Conservation (phyloP, 2,329 filamentous ascomycete genomes). For the Coniochaeta sp. region DNA sequence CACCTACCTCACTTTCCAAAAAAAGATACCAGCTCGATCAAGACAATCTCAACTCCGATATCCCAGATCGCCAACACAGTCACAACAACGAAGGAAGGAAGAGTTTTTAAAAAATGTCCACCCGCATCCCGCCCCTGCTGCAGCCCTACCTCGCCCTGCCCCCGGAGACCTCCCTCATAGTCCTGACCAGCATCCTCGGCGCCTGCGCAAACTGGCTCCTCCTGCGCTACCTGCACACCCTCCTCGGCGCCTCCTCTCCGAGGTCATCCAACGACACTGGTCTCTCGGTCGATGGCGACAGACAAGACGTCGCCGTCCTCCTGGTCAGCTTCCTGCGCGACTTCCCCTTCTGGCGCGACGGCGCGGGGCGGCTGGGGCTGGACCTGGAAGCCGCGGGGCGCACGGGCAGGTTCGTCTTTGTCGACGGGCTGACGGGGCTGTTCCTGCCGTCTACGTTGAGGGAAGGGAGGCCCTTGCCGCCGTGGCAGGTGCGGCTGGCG, state of each 20-base stretch:
- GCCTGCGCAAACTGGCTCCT: conserved; percentile 61
- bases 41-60: neutral
- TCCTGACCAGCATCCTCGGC: conserved; percentile 62
- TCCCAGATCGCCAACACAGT: neutral
- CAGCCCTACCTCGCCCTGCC: conserved; percentile 56
- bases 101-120: conserved; percentile 33
- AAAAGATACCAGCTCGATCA: too few species aligned
- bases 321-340: conserved; percentile 80
- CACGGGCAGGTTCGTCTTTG: conserved; percentile 58
- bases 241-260: conserved; percentile 23
- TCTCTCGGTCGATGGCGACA: neutral
- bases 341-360: conserved; percentile 69
- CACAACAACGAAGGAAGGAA: neutral
- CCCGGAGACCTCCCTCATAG: conserved; percentile 49
- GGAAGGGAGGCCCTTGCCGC: conserved; percentile 6
- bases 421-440: conserved; percentile 65
- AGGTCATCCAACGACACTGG: neutral
- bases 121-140: conserved; percentile 53
- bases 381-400: conserved; percentile 57
- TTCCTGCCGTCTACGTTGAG: conserved; percentile 24
- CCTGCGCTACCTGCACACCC: conserved; percentile 45
- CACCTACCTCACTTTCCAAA: too few species aligned
- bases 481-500: conserved; percentile 14
- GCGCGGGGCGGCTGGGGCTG: conserved; percentile 61
- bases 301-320: conserved; percentile 41